These are phyloP conservation scores for Salicornia ramosissima DNA, from an alignment of 148 eudicot genomes.

Conservation along the genomic window DNA sequence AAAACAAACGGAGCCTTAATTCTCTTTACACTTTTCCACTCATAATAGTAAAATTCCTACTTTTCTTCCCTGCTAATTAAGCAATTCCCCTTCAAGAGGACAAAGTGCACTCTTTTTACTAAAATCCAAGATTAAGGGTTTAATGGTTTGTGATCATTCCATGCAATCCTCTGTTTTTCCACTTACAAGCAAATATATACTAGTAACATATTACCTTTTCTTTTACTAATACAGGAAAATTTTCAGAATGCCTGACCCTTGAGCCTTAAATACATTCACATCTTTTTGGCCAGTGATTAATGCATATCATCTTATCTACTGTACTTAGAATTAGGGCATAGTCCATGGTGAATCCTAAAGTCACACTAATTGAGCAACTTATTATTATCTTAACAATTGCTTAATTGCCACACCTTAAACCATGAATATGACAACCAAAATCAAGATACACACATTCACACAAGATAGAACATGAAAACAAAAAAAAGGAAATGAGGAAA, in stretches of 20 bases:
- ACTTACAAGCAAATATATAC: neutral
- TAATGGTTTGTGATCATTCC: neutral
- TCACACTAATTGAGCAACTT: neutral
- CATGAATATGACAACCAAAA: neutral
- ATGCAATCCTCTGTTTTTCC: neutral
- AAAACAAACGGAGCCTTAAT: neutral
- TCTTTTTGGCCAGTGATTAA: neutral
- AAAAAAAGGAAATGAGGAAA: no score
- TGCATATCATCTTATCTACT: neutral
- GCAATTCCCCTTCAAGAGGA: neutral
- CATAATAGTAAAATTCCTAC: neutral
- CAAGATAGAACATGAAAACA: no score
- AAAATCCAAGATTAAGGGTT: neutral
- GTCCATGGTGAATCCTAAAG: neutral
- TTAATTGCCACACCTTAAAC: neutral
- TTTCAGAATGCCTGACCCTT: neutral
- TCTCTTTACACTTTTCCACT: neutral
- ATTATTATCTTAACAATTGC: neutral
- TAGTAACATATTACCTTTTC: neutral
- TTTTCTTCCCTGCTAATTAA: neutral
- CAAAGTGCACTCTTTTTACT: neutral
- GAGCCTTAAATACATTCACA: neutral
- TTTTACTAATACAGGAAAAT: neutral
- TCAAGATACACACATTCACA: no score
- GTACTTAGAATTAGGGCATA: neutral